Evolutionary conservation across 306 rosid species (phyloP), one percentile per base, ranked within the genome.

Genomic region (Castanopsis chinensis): DNA sequence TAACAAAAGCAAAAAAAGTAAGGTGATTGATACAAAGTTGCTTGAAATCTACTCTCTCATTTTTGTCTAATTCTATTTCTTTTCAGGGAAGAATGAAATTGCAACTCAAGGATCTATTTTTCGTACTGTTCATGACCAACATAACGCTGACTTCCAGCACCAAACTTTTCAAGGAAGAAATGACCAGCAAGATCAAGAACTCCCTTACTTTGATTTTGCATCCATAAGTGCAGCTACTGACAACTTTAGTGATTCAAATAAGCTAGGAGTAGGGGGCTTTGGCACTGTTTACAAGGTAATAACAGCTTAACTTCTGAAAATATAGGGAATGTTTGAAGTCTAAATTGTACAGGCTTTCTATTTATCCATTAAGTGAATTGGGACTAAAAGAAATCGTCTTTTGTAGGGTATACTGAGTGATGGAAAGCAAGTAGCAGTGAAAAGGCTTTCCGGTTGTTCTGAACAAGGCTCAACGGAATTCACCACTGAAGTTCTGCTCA

Each of bases 391-490:
- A 11, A 49, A 49, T 49, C 1, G 4, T 49, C 17, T 35, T 83
- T 81, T 74, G 60, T 10, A 85, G 87, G 91, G 88, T 18, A 35
- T 74, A 58, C 75, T 87, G n/a, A 23, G 80, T 67, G 76, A 88
- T 84, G 93, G 94, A 65, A 79, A 83, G 74, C 86, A 79, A 80
- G 89, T 89, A 7, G 98, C 97, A 4, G 82, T 91, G 57, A 93
- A 93, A 80, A 93, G 97, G 82, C 87, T 93, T 6, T 91, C 92
- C 18, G 57, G 68, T 5, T 53, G 80, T 55, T 93, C 97, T 3
- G 83, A 82, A 71, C 97, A 93, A 67, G 96, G 98, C 10, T 74
- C 87, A 3, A 74, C 78, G 14, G 94, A 93, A 79, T 90, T 91
- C 65, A 89, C 70, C 45, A 91, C 89, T 41, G 94, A 89, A 82